Conservation (phyloP, 1,284 basidiomycete species). For the Gomphus bonarii region DNA sequence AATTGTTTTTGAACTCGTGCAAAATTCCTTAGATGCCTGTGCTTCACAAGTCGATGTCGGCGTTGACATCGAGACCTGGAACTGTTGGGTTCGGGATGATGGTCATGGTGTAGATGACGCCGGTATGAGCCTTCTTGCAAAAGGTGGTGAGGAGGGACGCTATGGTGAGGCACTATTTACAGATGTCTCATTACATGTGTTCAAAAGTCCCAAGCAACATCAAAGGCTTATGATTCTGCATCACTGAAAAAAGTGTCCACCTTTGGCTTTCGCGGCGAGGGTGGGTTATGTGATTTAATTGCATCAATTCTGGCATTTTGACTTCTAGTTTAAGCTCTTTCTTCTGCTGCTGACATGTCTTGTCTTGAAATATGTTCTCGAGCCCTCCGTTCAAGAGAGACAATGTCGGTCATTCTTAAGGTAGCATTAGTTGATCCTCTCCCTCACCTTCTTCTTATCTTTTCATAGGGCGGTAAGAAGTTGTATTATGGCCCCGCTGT, state of each 20-base stretch:
- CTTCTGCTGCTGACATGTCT: slow-evolving; percentile 68
- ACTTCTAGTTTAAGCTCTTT: slow-evolving; percentile 45
- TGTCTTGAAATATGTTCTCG: slow-evolving; percentile 75
- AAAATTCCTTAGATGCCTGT: slow-evolving; percentile 74
- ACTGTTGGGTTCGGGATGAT: slow-evolving; percentile 76
- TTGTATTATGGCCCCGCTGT: slow-evolving; percentile 66
- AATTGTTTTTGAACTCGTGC: slow-evolving; percentile 72
- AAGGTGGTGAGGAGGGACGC: slow-evolving; percentile 39
- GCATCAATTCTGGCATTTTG: not conserved
- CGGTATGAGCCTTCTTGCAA: slow-evolving; percentile 44
- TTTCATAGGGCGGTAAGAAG: slow-evolving; percentile 43
- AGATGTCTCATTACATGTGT: not conserved
- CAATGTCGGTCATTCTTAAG: slow-evolving; percentile 69
- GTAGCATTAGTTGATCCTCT: slow-evolving; percentile 24
- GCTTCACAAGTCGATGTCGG: slow-evolving; percentile 53
- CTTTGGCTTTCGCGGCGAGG: slow-evolving; percentile 88
- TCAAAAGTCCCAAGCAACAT: slow-evolving; percentile 40
- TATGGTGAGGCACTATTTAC: slow-evolving; percentile 44
- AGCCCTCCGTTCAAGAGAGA: slow-evolving; percentile 42
- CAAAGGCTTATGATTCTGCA: slow-evolving; percentile 50
- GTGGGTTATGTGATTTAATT: slow-evolving; percentile 27
- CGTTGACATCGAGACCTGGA: slow-evolving; percentile 60
- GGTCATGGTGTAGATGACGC: slow-evolving; percentile 62
- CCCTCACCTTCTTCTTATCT: slow-evolving; percentile 6
- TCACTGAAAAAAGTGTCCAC: slow-evolving; percentile 44